Evolutionary conservation across 768 basidiomycete genomes (phyloP).

Genomic region (Tricholoma terreum): DNA sequence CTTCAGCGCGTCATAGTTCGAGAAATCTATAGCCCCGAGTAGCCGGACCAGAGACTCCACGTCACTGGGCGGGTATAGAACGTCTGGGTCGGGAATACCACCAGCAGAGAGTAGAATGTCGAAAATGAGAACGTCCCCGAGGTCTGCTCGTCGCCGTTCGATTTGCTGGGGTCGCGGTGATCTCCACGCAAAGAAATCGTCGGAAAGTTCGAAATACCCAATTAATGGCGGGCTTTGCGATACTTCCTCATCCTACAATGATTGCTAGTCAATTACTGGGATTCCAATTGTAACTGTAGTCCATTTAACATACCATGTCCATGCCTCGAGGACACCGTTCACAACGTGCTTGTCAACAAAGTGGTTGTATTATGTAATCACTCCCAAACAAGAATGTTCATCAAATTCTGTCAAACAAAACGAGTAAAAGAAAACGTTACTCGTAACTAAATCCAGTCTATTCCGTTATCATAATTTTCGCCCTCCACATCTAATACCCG

Average conservation of each 20-base stretch:
- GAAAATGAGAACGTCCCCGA: conserved; percentile 67
- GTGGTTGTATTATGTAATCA: conserved; percentile 2
- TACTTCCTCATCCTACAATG: conserved; percentile 16
- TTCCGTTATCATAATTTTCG: background rate
- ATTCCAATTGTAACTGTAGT: background rate
- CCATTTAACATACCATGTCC: background rate
- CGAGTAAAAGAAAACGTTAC: background rate
- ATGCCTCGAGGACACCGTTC: background rate
- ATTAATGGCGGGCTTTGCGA: conserved; percentile 17
- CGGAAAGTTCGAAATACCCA: conserved; percentile 52
- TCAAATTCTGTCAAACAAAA: background rate
- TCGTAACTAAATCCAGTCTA: background rate
- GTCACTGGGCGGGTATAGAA: conserved; percentile 68
- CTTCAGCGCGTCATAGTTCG: conserved; percentile 71
- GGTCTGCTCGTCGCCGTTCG: conserved; percentile 54
- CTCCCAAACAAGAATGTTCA: background rate
- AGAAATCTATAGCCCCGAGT: conserved; percentile 57
- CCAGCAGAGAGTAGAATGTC: conserved; percentile 70
- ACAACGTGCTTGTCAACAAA: background rate
- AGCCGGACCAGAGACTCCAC: conserved; percentile 50
- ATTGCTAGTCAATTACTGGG: background rate
- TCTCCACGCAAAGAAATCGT: conserved; percentile 58
- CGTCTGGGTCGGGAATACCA: conserved; percentile 54
- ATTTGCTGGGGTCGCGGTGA: conserved; percentile 53
- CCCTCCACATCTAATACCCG: conserved; percentile 13